Percentiles rank a stretch among this genome's conserved stretches.
Conservation (phyloP, 495 filamentous ascomycete genomes). For the Aspergillus sclerotiicarbonarius region DNA sequence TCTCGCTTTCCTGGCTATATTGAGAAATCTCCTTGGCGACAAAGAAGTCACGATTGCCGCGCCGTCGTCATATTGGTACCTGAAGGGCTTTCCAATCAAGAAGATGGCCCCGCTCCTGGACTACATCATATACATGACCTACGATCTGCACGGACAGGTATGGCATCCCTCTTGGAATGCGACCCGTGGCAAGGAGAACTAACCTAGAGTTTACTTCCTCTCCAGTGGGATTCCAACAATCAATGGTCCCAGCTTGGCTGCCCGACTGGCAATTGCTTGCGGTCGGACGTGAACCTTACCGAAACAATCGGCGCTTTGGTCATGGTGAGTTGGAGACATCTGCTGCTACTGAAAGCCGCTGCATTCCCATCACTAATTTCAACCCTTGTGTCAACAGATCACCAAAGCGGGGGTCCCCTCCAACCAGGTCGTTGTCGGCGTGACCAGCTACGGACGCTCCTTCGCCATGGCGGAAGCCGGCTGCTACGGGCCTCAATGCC, state of each 20-base stretch:
- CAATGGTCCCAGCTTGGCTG: slow-evolving; percentile 29
- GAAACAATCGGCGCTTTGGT: slow-evolving; percentile 37
- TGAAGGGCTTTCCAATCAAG: slow-evolving; percentile 29
- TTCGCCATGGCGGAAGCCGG: slow-evolving; percentile 35
- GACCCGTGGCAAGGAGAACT: neutral
- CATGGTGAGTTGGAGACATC: slow-evolving; percentile 20
- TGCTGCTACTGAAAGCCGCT: no score
- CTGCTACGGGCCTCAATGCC: slow-evolving; percentile 26
- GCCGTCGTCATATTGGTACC: slow-evolving; percentile 35
- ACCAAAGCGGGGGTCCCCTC: slow-evolving; percentile 48
- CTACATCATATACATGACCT: slow-evolving; percentile 38
- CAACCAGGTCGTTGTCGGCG: slow-evolving; percentile 39
- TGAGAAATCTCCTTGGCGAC: slow-evolving; percentile 9
- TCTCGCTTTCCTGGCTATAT: slow-evolving; percentile 25
- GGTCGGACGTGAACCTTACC: slow-evolving; percentile 41
- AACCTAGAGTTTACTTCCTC: slow-evolving; percentile 6
- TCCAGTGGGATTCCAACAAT: slow-evolving; percentile 28
- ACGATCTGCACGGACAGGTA: slow-evolving; percentile 35
- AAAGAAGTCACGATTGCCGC: slow-evolving; percentile 18
- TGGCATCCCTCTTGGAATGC: neutral
- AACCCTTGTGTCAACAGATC: slow-evolving; percentile 16
- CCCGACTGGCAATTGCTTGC: slow-evolving; percentile 34
- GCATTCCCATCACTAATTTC: no score
- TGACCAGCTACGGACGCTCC: slow-evolving; percentile 37
- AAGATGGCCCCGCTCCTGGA: slow-evolving; percentile 21